Evolutionary conservation across 1,284 basidiomycete species (phyloP).

Genomic region (Porodaedalea pini): DNA sequence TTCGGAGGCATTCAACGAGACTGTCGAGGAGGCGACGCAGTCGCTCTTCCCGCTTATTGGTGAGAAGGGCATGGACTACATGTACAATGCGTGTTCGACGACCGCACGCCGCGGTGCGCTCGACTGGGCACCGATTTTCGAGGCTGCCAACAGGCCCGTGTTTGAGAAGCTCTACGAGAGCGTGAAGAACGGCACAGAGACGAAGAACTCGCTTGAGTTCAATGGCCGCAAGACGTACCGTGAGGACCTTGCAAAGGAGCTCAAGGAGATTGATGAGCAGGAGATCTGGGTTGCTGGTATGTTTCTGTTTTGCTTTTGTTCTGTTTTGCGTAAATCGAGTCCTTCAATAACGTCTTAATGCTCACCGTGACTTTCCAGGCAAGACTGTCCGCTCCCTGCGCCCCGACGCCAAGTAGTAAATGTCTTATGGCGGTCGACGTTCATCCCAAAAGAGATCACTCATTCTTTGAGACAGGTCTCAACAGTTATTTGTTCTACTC

Average conservation of each 20-base stretch:
- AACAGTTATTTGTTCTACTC: neutral
- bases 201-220: slow-evolving; percentile 94
- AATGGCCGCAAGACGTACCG: slow-evolving; percentile 93
- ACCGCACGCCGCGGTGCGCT: slow-evolving; percentile 97
- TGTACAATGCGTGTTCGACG: slow-evolving; percentile 98
- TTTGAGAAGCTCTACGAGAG: slow-evolving; percentile 95
- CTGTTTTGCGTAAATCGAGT: slow-evolving; percentile 18
- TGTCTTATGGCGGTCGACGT: neutral
- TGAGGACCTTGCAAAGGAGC: slow-evolving; percentile 89
- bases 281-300: slow-evolving; percentile 96
- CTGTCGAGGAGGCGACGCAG: slow-evolving; percentile 98
- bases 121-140: slow-evolving; percentile 99
- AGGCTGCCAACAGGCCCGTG: slow-evolving; percentile 89
- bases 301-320: slow-evolving; percentile 27
- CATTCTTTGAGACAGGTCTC: neutral
- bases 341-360: no score
- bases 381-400: slow-evolving; percentile 75
- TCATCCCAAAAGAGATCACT: slow-evolving; percentile 1
- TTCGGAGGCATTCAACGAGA: slow-evolving; percentile 99
- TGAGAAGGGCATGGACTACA: slow-evolving; percentile 98
- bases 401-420: slow-evolving; percentile 60
- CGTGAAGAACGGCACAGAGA: slow-evolving; percentile 94
- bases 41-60: slow-evolving; percentile 98
- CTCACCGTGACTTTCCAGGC: slow-evolving; percentile 40
- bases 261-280: slow-evolving; percentile 92